Base-by-base conservation (phyloP, 768 basidiomycete genomes). In the Suillus discolor region DNA sequence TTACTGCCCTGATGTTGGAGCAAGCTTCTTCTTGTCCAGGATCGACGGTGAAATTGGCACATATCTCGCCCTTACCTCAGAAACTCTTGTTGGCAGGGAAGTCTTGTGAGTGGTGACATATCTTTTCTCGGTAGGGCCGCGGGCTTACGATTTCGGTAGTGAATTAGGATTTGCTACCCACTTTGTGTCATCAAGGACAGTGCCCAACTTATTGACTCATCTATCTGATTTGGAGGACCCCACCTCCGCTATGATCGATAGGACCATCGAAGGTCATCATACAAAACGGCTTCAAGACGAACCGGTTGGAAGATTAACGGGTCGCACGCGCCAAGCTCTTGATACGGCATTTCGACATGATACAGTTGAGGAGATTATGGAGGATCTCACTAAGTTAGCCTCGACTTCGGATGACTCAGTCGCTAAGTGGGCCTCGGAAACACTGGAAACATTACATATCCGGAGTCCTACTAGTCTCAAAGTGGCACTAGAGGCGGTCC, bases 81-180 rank as follows among this genome's bases (percentile, higher is more conserved):
- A 89, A 55, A 80, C 80, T 0, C 65, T 99, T 62, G 81, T 73
- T 47, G 97, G 97, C 6, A 85, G 94, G 69, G 91, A 88, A 11
- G 93, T 92, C 57, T 97, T 93, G 94, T 95, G 70, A 81, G 93
- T 83, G 61, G 23, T 64, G 12, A 28, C 25, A 60, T 67, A 45
- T 28, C 28, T 55, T 44, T 9, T 55, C 47, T 64, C 31, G 61
- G 20, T 12, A 57, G 34, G 62, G 65, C 59, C 42, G 57, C 44
- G 55, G 59, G 47, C 6, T 69, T 64, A 69, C 70, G 36, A 51
- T 66, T 59, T 18, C 39, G 66, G 63, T 73, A 97, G 95, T 72
- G 94, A 96, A 68, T 87, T 89, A 71, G 97, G 97, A 39, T 84
- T 99, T 71, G 96, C 97, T 5, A 98, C 97, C 2, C 97, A 99